phyloP scores from a whole-genome alignment of 1,139 yeast species.

The Geotrichum phurueaensis region DNA sequence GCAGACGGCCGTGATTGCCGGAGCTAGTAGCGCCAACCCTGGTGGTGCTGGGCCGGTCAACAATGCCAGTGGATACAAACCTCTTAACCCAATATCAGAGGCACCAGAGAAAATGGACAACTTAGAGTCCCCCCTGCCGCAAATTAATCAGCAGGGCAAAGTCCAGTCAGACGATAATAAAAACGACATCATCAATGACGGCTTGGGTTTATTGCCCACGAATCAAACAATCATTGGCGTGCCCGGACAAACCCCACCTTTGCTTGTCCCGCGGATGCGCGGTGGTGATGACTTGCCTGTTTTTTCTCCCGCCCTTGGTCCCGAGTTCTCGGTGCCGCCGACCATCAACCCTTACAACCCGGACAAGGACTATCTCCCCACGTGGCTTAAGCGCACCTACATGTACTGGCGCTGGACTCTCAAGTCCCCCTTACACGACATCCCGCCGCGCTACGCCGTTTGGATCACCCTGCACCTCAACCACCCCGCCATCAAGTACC shows the following conservation, averaged over 20 bases:
- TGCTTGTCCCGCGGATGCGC: too few species aligned
- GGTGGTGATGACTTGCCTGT: background rate
- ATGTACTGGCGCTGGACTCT: constrained; percentile 18
- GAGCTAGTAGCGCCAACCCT: background rate
- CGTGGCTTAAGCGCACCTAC: constrained; percentile 15
- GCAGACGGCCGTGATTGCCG: background rate
- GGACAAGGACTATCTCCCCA: constrained; percentile 14
- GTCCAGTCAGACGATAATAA: background rate
- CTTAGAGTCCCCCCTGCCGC: too few species aligned
- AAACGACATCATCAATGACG: background rate
- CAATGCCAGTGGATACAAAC: background rate
- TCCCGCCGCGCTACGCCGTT: constrained; percentile 13
- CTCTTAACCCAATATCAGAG: background rate
- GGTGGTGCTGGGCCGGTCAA: background rate
- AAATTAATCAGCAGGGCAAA: background rate
- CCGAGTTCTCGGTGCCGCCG: constrained; percentile 6
- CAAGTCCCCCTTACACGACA: constrained; percentile 8
- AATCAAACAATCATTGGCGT: background rate
- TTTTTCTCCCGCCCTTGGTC: background rate
- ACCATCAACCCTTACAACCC: constrained; percentile 15
- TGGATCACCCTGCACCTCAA: constrained; percentile 14
- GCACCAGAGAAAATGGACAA: background rate
- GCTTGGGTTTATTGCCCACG: background rate
- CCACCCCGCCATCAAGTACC: constrained; percentile 11
- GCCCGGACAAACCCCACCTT: too few species aligned